Evolutionary conservation across 768 basidiomycete species (phyloP).

Genomic region (Suillus occidentalis): DNA sequence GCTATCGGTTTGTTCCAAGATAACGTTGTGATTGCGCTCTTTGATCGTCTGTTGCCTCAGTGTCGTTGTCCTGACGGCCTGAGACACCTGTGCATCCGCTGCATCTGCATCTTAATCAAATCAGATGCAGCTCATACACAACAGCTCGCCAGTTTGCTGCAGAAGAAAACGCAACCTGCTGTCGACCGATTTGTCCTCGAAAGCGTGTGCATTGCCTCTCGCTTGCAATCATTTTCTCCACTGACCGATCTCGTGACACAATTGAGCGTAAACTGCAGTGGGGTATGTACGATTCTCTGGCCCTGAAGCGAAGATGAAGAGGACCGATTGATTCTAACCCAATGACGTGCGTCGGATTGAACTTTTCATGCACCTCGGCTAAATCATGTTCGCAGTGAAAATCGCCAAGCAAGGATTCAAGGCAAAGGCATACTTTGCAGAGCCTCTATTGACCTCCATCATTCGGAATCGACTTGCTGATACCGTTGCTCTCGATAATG

Average conservation of each 20-base stretch:
- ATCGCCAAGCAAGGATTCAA: constrained; percentile 13
- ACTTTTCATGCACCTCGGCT: not conserved
- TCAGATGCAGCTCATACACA: too few species aligned
- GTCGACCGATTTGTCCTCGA: constrained; percentile 30
- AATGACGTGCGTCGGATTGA: constrained; percentile 37
- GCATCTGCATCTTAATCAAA: too few species aligned
- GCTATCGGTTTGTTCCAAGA: too few species aligned
- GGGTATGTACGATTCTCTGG: constrained; percentile 51
- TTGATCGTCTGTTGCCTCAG: too few species aligned
- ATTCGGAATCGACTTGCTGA: constrained; percentile 43
- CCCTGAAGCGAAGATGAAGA: constrained; percentile 27
- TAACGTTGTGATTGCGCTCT: too few species aligned
- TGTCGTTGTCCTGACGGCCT: too few species aligned
- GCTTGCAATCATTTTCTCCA: constrained; percentile 19
- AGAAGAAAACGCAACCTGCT: constrained; percentile 12
- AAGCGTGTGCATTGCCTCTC: constrained; percentile 33
- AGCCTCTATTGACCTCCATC: constrained; percentile 65
- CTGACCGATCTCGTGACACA: constrained; percentile 31
- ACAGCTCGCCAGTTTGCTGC: too few species aligned
- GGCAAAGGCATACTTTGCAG: constrained; percentile 58
- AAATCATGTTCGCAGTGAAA: constrained; percentile 13
- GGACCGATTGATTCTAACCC: constrained; percentile 23
- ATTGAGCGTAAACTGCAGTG: constrained; percentile 52
- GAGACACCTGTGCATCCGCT: too few species aligned
- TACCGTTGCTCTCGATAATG: too few species aligned